Conservation (phyloP, 768 basidiomycete genomes). For the Asterophora lycoperdoides region DNA sequence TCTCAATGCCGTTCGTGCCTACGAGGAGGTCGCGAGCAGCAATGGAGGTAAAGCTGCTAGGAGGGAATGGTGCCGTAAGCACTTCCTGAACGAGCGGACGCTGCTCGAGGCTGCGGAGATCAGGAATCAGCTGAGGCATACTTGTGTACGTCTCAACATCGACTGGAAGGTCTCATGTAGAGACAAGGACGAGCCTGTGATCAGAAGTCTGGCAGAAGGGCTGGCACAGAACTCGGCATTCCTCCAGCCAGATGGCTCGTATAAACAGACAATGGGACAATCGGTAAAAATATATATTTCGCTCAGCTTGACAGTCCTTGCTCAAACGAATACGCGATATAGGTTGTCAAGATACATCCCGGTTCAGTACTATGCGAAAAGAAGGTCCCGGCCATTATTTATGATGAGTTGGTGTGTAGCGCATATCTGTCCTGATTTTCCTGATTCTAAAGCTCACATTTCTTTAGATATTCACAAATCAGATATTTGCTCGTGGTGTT, state of each 20-base stretch:
- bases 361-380: slow-evolving; percentile 78
- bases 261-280: slow-evolving; percentile 77
- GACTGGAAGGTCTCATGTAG: slow-evolving; percentile 57
- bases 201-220: slow-evolving; percentile 72
- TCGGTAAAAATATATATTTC: slow-evolving; percentile 38
- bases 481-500: slow-evolving; percentile 89
- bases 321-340: slow-evolving; percentile 1
- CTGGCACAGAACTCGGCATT: slow-evolving; percentile 81
- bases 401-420: slow-evolving; percentile 80
- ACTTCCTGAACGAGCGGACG: slow-evolving; percentile 80
- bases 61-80: slow-evolving; percentile 78
- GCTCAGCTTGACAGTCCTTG: background rate
- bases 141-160: slow-evolving; percentile 57
- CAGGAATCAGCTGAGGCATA: slow-evolving; percentile 66
- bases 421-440: background rate
- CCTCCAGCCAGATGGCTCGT: slow-evolving; percentile 79
- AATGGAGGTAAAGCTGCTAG: slow-evolving; percentile 44
- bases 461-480: slow-evolving; percentile 70
- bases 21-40: slow-evolving; percentile 55
- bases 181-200: slow-evolving; percentile 62
- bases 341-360: slow-evolving; percentile 88
- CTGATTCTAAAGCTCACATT: background rate
- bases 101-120: slow-evolving; percentile 77
- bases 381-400: slow-evolving; percentile 83
- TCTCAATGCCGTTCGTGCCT: slow-evolving; percentile 80